Evolutionary conservation across 2,329 filamentous ascomycete species (phyloP), one percentile per base, ranked within the genome.

Genomic region (Xylaria hypoxylon): DNA sequence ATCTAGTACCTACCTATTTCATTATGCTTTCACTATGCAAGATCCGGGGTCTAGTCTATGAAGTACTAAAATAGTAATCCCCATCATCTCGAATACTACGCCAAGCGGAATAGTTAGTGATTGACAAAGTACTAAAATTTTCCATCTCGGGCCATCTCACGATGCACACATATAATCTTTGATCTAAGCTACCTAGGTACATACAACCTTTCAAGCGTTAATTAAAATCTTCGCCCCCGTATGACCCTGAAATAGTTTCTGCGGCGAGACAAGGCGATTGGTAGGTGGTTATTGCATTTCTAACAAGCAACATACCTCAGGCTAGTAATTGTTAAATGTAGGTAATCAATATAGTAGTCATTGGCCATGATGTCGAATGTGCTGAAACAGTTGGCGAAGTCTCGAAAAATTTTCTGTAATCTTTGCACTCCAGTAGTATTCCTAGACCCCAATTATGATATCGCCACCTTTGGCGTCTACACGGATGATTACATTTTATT

Each of bases 141-240:
- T 48, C 33, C 26, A 28, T 50, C 26, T 56, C 22, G 22, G 17
- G 19, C 33, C 22, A 17, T 51, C 8, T 51, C 33, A 35, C 56
- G 64, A 64, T 67, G 56, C 28, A 57, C 64, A 52, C 60, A 28
- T 35, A 60, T 35, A 60, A 60, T 59, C 50, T 38, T 44, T 62
- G 64, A 67, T 67, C 60, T 24, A n/a, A 55, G 53, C 59, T 22
- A 55, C 22, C n/a, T n/a, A n/a, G n/a, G 35, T 24, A 7, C 13
- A 19, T 45, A 44, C 45, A 22, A 19, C 31, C 22, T 31, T 26
- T 33, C 17, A 17, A 59, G 51, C 31, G 38, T 31, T 50, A 59
- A 62, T 35, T 15, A 58, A 40, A 40, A 11, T 40, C 5, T 5
- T 48, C 38, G 13, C 13, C 13, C 10, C 13, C 11, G 11, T 38